Base-by-base conservation (phyloP, 1,284 basidiomycete species). In the Cutaneotrichosporon dermatis region DNA sequence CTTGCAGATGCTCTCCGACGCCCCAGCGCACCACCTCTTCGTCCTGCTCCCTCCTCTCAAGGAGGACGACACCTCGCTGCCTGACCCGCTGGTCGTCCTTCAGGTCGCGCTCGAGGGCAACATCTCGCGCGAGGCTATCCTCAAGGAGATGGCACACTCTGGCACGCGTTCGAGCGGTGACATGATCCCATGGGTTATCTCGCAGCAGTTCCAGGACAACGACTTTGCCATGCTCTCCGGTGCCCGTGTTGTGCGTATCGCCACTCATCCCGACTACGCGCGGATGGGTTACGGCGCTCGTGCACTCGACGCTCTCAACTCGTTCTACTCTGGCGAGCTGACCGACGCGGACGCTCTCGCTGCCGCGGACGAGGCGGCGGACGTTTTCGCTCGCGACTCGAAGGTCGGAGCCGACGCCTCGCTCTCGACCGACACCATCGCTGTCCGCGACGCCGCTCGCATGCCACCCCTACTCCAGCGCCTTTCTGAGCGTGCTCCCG, bases 271-370 rank as follows among this genome's bases (percentile, higher is more conserved):
- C 0, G 94, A 98, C 75, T 96, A 96, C 72, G 86, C 88, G 36
- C 72, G 92, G 88, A 98, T 98, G 94, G 96, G 96, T 4, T 99
- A 99, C 72, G 96, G 96, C 11, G 86, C 88, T n/a, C 84, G 93
- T 44, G 92, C 95, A 0, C 79, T 99, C 52, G 84, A 94, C 69
- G 87, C 88, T 0, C 81, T 99, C 54, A 90, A 92, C 70, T 83
- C 87, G 9, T 99, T 92, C 79, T 99, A 95, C 79, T 88, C 86
- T 62, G 95, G 94, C 37, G 90, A 97, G 75, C 86, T 92, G 69
- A 88, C 93, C 77, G 90, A 88, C 69, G 78, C 96, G n/a, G 87
- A 92, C 70, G 93, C 95, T 2, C 25, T 25, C 25, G 25, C 25
- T 74, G 79, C 80, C 48, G 40, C 41, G 25, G 12, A 12, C 16